A percentile compares a stretch with the other conserved stretches of the same genome.
Conservation (phyloP, 768 basidiomycete species). For the Suillus sp. region DNA sequence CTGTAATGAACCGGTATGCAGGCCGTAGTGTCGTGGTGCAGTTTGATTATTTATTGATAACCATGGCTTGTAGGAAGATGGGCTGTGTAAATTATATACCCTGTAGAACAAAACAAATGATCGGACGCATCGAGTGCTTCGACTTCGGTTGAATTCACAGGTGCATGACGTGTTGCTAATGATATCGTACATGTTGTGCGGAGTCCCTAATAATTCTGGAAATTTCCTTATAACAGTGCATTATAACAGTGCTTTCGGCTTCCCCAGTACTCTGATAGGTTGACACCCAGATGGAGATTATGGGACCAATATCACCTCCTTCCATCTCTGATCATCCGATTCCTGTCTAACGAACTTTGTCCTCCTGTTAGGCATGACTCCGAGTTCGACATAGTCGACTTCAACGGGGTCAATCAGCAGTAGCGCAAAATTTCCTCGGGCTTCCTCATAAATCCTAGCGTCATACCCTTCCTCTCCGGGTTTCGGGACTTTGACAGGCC, state of each 20-base stretch:
- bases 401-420: conserved; percentile 68
- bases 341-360: conserved; percentile 51
- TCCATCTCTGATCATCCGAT: conserved; percentile 48
- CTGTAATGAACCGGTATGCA: not conserved
- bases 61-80: not conserved
- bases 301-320: conserved; percentile 65
- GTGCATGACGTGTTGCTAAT: not conserved
- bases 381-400: conserved; percentile 71
- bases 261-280: not conserved
- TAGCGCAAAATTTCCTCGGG: conserved; percentile 70
- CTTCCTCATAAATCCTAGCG: conserved; percentile 50
- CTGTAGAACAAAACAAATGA: not conserved
- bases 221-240: too few relatives aligned
- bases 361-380: conserved; percentile 56
- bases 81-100: not conserved
- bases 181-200: not conserved
- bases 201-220: not conserved
- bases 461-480: conserved; percentile 47
- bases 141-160: not conserved
- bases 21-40: not conserved
- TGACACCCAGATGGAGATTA: conserved; percentile 26
- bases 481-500: conserved; percentile 60
- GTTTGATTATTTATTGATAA: not conserved
- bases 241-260: not conserved
- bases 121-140: not conserved